These are phyloP conservation scores for Penicillium rolfsii DNA, from an alignment of 2,329 filamentous ascomycete species.

Conservation along the genomic window DNA sequence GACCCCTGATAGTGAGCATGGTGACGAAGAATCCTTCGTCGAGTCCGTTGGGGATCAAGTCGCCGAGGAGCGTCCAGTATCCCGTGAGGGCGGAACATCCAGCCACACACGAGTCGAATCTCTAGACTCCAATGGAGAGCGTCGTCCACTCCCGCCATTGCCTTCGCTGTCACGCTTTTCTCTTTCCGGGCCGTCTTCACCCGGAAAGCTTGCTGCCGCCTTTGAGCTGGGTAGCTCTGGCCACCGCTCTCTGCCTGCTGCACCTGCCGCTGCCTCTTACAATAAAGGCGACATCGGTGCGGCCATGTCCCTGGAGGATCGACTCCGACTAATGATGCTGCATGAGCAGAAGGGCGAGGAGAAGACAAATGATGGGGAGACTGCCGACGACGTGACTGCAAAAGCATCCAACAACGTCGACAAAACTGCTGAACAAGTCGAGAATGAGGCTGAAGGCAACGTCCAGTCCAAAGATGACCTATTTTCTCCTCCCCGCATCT, in stretches of 20 bases:
- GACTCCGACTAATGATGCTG: constrained; percentile 85
- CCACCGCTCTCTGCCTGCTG: constrained; percentile 71
- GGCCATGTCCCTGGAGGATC: constrained; percentile 83
- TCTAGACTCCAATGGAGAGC: constrained; percentile 75
- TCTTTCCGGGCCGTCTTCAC: constrained; percentile 58
- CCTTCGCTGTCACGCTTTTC: constrained; percentile 56
- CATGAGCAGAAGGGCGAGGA: constrained; percentile 55
- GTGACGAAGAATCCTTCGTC: constrained; percentile 69
- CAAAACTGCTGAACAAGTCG: not conserved
- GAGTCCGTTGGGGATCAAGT: constrained; percentile 66
- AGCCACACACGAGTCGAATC: constrained; percentile 69
- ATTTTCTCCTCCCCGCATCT: constrained; percentile 73
- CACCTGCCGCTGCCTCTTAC: constrained; percentile 67
- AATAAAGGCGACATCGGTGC: constrained; percentile 78
- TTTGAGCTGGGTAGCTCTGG: constrained; percentile 71
- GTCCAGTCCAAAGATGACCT: constrained; percentile 62
- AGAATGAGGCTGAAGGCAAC: constrained; percentile 12
- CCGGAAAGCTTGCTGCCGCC: constrained; percentile 67
- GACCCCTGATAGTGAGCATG: constrained; percentile 66
- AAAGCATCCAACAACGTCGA: not conserved
- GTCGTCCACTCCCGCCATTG: constrained; percentile 83
- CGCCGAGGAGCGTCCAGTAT: constrained; percentile 60
- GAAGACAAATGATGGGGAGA: not conserved
- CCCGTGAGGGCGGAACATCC: constrained; percentile 31
- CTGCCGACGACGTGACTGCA: not conserved